phyloP scores from a whole-genome alignment of 257 asterid species.

The Osmanthus fragrans region DNA sequence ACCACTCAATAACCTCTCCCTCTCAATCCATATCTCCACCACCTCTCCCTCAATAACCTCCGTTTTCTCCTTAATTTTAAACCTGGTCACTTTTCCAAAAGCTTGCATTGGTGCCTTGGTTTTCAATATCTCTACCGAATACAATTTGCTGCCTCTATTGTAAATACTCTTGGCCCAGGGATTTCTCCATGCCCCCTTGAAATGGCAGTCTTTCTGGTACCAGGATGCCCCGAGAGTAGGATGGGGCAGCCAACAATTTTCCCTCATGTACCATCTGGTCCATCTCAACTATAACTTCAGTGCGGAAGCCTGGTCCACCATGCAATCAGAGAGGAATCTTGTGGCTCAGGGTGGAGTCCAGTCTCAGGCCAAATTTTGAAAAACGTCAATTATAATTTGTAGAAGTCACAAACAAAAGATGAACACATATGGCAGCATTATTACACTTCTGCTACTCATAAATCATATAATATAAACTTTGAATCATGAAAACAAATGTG shows the following conservation, averaged over 20 bases:
- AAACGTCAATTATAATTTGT: background rate
- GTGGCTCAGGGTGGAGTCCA: conserved; percentile 81
- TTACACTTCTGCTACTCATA: background rate
- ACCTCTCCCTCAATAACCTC: conserved; percentile 96
- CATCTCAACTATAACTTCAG: conserved; percentile 81
- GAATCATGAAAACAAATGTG: background rate
- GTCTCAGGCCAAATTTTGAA: conserved; percentile 50
- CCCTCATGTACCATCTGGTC: conserved; percentile 86
- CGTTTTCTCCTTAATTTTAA: conserved; percentile 78
- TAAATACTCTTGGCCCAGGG: conserved; percentile 84
- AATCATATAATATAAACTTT: background rate
- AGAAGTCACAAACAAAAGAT: background rate
- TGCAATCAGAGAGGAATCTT: conserved; percentile 78
- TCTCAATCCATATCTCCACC: conserved; percentile 53
- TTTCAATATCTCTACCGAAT: conserved; percentile 61
- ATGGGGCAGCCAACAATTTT: conserved; percentile 82
- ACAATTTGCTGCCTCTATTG: conserved; percentile 65
- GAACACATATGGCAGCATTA: background rate
- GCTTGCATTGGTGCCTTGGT: conserved; percentile 96
- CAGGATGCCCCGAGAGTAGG: conserved; percentile 83
- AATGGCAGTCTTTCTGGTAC: conserved; percentile 83
- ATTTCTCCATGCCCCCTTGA: conserved; percentile 97
- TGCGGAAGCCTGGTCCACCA: conserved; percentile 85
- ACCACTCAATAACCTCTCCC: conserved; percentile 72
- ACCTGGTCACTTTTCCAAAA: conserved; percentile 80